Evolutionary conservation across 371 early-diverging fungal species (phyloP).

Genomic region (Mortierella sp.): DNA sequence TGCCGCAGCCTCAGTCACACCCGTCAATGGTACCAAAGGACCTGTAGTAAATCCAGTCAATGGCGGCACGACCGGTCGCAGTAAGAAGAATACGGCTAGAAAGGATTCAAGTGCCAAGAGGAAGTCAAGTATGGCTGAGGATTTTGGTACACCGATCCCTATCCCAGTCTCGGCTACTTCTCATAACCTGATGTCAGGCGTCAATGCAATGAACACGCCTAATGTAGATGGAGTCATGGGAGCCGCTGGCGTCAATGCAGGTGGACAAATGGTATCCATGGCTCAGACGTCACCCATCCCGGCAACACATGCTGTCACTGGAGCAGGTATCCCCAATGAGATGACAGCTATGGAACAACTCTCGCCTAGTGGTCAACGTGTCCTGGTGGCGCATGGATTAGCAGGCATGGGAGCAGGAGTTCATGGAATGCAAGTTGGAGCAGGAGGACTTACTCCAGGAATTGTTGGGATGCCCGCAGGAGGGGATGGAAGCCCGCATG

Average conservation of each 20-base stretch:
- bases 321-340: too few relatives aligned
- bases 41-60: background rate
- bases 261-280: background rate
- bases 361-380: too few relatives aligned
- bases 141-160: background rate
- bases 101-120: conserved; percentile 29
- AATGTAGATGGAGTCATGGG: background rate
- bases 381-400: too few relatives aligned
- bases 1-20: background rate
- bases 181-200: background rate
- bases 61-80: background rate
- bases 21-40: conserved; percentile 4
- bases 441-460: too few relatives aligned
- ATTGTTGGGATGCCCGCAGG: too few relatives aligned
- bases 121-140: conserved; percentile 27
- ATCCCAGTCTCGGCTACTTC: too few relatives aligned
- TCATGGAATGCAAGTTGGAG: too few relatives aligned
- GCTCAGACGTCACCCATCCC: background rate
- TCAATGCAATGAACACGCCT: too few relatives aligned
- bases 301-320: background rate
- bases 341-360: too few relatives aligned
- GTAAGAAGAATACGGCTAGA: conserved; percentile 25
- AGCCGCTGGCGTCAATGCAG: background rate
- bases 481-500: too few relatives aligned
- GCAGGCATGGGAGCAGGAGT: too few relatives aligned